phyloP scores from a whole-genome alignment of 2,329 filamentous ascomycete species.

The Xylaria multiplex region DNA sequence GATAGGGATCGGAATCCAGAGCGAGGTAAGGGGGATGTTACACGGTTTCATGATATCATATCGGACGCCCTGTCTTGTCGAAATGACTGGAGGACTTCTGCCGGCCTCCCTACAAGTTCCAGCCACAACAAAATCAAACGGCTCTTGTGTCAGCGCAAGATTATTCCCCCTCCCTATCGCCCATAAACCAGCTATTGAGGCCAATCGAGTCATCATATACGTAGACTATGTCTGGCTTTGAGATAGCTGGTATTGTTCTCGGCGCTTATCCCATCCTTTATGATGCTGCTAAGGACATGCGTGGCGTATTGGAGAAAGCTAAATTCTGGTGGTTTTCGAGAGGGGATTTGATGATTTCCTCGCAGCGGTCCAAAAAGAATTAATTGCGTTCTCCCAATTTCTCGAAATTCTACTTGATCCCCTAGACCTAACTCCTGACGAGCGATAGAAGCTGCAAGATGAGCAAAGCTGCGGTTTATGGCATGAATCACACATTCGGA shows the following conservation, averaged over 20 bases:
- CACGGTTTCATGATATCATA: too few relatives aligned
- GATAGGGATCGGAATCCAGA: too few relatives aligned
- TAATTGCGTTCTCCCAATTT: slow-evolving; percentile 2
- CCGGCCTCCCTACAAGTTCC: too few relatives aligned
- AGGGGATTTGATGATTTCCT: slow-evolving; percentile 4
- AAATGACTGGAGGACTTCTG: too few relatives aligned
- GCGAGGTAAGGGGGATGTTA: too few relatives aligned
- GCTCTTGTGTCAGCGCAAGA: too few relatives aligned
- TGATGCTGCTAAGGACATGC: slow-evolving; percentile 5
- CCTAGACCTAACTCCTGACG: not conserved
- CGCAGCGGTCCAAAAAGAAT: slow-evolving; percentile 3
- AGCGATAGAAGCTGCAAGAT: not conserved
- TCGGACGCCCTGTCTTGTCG: too few relatives aligned
- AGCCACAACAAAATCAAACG: too few relatives aligned
- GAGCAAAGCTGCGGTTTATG: not conserved
- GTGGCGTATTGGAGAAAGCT: not conserved
- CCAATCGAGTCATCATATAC: too few relatives aligned
- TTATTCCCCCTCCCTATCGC: too few relatives aligned
- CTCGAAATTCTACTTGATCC: slow-evolving; percentile 9
- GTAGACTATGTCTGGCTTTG: not conserved
- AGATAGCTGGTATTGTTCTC: slow-evolving; percentile 2
- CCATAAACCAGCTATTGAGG: not conserved
- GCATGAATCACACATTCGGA: slow-evolving; percentile 1
- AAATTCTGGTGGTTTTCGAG: slow-evolving; percentile 12
- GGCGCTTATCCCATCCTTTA: too few relatives aligned